Base-by-base conservation (phyloP, 108 stramenopile genomes). In the Mayamaea pseudoterrestris region DNA sequence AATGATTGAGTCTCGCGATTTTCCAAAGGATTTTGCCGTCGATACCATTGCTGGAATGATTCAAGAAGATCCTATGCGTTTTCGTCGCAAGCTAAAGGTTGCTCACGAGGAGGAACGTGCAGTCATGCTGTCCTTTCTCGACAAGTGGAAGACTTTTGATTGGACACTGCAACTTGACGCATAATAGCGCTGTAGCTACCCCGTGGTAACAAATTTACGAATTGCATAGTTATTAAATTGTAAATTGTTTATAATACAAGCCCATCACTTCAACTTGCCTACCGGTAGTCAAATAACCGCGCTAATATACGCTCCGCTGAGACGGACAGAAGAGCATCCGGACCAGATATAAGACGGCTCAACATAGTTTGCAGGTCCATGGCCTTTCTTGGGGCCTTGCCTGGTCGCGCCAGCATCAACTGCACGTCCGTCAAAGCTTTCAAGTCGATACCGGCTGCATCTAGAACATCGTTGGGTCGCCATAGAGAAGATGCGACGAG, bases 1-100 rank as follows among this genome's bases (percentile, higher is more conserved):
- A 44, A 63, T 90, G 42, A 74, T 84, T 27, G 87, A 84, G 50
- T 58, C 55, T 17, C 51, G 53, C 13, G 27, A 30, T 17, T 77
- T 80, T 53, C 61, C 63, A 8, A 55, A 71, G 50, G 88, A 90
- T 41, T 82, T 84, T 58, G 88, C 68, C 7, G 27, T 78, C 7
- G 88, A 90, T 58, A 80, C 77, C 7, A 47, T 84, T 13, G 76
- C 74, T 8, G 78, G 82, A 0, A 84, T 90, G 80, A 61, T 82
- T 73, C 65, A 68, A 6, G 44, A 72, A 37, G 83, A 84, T 57
- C 77, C 77, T 0, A 51, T 84, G 36, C 69, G 80, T 18, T 82
- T 90, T 34, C 61, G 66, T n/a, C 60, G 78, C 24, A 80, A 67
- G 54, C 47, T 35, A 41, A 44, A 39, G n/a, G 52, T 58, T 9